Percentiles rank a stretch among this genome's conserved stretches.
Evolutionary conservation across 805 yeast genomes (phyloP).

Genomic region (Kodamaea fukazawae): DNA sequence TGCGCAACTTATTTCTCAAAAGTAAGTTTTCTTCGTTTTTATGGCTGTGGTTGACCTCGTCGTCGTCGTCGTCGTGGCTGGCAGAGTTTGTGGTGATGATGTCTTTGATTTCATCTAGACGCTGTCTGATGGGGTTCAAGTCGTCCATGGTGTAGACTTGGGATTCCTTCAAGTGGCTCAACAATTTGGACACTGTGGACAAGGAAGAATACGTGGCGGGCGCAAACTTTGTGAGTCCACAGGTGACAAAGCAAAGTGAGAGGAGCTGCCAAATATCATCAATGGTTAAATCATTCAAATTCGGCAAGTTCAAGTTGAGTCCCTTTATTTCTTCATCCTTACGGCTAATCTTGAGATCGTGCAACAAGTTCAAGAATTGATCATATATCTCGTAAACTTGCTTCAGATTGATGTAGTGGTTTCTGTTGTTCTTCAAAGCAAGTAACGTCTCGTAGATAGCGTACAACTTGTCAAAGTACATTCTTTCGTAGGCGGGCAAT

Average conservation of each 20-base stretch:
- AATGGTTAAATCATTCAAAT: constrained; percentile 64
- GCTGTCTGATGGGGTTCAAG: constrained; percentile 67
- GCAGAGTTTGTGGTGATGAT: constrained; percentile 44
- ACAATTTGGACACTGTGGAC: constrained; percentile 77
- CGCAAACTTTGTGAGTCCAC: constrained; percentile 85
- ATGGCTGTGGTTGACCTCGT: constrained; percentile 14
- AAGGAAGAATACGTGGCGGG: constrained; percentile 93
- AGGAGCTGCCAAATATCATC: constrained; percentile 90
- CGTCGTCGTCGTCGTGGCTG: constrained; percentile 14
- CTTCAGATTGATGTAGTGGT: constrained; percentile 61
- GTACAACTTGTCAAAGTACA: constrained; percentile 27
- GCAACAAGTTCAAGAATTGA: constrained; percentile 51
- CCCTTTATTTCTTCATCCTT: constrained; percentile 44
- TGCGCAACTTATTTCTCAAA: constrained; percentile 61
- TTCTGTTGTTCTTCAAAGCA: constrained; percentile 57
- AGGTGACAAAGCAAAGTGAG: constrained; percentile 84
- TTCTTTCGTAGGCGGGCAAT: constrained; percentile 38
- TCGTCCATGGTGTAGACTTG: constrained; percentile 84
- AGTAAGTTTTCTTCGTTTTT: constrained; percentile 52
- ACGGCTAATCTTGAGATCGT: constrained; percentile 53
- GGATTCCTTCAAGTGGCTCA: constrained; percentile 79
- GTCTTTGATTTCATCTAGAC: constrained; percentile 65
- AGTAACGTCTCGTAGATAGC: constrained; percentile 27
- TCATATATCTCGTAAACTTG: constrained; percentile 64
- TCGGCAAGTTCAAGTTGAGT: constrained; percentile 38